Percentiles rank a stretch among this genome's conserved stretches.
Evolutionary conservation across 768 basidiomycete species (phyloP).

Genomic region (Gymnopilus dilepis): DNA sequence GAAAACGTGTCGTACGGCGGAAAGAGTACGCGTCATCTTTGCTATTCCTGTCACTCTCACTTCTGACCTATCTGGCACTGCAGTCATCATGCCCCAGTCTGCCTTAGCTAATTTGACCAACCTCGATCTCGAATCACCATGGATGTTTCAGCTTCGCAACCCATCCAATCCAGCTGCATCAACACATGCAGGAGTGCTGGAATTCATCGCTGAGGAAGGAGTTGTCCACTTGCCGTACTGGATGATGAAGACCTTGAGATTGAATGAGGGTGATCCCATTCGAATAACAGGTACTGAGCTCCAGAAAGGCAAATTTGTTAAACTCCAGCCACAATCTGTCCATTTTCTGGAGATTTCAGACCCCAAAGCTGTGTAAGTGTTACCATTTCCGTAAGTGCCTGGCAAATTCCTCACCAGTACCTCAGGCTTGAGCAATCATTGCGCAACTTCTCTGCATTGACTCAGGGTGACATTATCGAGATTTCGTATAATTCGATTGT

Average conservation of each 20-base stretch:
- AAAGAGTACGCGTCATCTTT: slow-evolving; percentile 68
- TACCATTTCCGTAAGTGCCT: slow-evolving; percentile 22
- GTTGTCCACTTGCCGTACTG: slow-evolving; percentile 95
- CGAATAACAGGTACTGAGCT: slow-evolving; percentile 88
- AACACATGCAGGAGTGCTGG: slow-evolving; percentile 96
- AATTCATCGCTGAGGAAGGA: slow-evolving; percentile 98
- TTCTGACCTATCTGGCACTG: slow-evolving; percentile 13
- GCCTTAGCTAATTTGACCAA: slow-evolving; percentile 86
- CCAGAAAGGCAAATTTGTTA: slow-evolving; percentile 93
- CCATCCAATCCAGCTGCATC: slow-evolving; percentile 82
- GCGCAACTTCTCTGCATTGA: slow-evolving; percentile 89
- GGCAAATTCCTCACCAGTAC: not conserved
- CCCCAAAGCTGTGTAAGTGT: slow-evolving; percentile 91
- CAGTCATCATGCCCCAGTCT: slow-evolving; percentile 98
- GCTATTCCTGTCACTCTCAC: slow-evolving; percentile 3
- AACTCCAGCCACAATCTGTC: slow-evolving; percentile 93
- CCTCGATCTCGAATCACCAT: slow-evolving; percentile 88
- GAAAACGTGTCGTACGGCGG: slow-evolving; percentile 96
- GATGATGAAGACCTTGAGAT: slow-evolving; percentile 98
- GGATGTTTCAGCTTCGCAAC: slow-evolving; percentile 97
- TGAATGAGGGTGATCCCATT: slow-evolving; percentile 95
- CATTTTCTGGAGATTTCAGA: slow-evolving; percentile 98
- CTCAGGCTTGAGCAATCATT: slow-evolving; percentile 91
- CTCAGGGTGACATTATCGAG: slow-evolving; percentile 97
- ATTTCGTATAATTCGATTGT: slow-evolving; percentile 96